A percentile compares a stretch with the other conserved stretches of the same genome.
phyloP scores from a whole-genome alignment of 129 eudicot species.

The Arctium lappa region DNA sequence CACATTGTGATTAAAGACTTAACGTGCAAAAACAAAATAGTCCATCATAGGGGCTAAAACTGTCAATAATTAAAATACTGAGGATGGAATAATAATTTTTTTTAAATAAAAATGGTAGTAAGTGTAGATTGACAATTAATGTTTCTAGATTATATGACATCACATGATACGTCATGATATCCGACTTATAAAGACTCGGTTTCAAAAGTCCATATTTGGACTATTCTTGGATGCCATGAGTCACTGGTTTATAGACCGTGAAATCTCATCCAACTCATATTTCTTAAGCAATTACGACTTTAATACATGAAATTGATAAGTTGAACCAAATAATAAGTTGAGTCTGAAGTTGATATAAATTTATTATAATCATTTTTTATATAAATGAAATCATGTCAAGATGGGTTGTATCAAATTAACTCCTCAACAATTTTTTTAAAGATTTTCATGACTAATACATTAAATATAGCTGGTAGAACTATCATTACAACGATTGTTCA shows the following conservation, averaged over 20 bases:
- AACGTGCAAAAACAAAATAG: constrained; percentile 6
- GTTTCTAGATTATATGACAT: constrained; percentile 11
- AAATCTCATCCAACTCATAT: neutral
- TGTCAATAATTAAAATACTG: neutral
- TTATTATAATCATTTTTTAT: neutral
- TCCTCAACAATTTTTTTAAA: neutral
- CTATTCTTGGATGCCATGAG: neutral
- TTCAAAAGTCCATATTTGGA: constrained; percentile 18
- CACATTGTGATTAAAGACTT: neutral
- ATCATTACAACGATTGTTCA: neutral
- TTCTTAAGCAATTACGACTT: neutral
- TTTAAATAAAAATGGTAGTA: neutral
- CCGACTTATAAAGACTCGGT: neutral
- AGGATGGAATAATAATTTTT: neutral
- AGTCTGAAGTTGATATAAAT: neutral
- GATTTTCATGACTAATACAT: too few relatives aligned
- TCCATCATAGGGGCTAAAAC: neutral
- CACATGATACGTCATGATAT: constrained; percentile 1
- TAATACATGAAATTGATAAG: neutral
- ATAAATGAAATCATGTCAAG: neutral
- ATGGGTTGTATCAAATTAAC: neutral
- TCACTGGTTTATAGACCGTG: neutral
- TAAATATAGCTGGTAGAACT: too few relatives aligned
- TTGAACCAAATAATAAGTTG: neutral
- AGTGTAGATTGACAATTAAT: neutral